Evolutionary conservation across 192 early-diverging fungal genomes (phyloP).

Genomic region (Phlyctochytrium planicorne): DNA sequence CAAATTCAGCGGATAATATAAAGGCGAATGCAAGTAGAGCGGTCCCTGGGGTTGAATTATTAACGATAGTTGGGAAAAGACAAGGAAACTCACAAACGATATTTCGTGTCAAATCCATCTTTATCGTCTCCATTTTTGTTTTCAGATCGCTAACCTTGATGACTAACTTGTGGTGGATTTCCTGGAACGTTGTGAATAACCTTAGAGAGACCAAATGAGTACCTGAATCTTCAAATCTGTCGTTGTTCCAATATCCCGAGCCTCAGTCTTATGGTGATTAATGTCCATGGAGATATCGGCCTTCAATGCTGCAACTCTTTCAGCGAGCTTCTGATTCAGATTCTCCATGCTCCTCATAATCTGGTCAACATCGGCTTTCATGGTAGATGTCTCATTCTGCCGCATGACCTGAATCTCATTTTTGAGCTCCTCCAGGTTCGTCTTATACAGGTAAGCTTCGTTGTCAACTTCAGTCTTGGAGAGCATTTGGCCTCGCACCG

Average conservation of each 20-base stretch:
- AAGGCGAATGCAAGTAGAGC: not conserved
- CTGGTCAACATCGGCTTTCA: conserved; percentile 52
- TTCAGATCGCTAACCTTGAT: conserved; percentile 78
- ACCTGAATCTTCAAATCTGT: conserved; percentile 45
- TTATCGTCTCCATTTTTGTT: conserved; percentile 85
- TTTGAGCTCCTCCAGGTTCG: conserved; percentile 69
- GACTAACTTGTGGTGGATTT: conserved; percentile 82
- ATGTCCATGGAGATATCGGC: conserved; percentile 87
- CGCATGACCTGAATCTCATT: conserved; percentile 54
- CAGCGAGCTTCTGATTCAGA: conserved; percentile 69
- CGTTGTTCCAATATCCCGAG: conserved; percentile 71
- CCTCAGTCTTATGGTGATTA: conserved; percentile 86
- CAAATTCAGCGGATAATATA: not conserved
- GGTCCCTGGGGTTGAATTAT: not conserved
- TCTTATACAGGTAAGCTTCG: conserved; percentile 79
- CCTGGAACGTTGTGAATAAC: conserved; percentile 49
- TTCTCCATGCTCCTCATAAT: conserved; percentile 80
- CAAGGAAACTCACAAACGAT: not conserved
- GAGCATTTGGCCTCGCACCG: conserved; percentile 53
- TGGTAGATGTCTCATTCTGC: conserved; percentile 25
- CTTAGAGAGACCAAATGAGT: not conserved
- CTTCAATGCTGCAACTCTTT: conserved; percentile 74
- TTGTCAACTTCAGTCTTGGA: conserved; percentile 81
- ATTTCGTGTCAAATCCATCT: conserved; percentile 71
- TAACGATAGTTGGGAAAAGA: not conserved